Percentiles rank a stretch among this genome's conserved stretches.
Conservation (phyloP, 2,329 filamentous ascomycete species). For the Verticillium dahliae region DNA sequence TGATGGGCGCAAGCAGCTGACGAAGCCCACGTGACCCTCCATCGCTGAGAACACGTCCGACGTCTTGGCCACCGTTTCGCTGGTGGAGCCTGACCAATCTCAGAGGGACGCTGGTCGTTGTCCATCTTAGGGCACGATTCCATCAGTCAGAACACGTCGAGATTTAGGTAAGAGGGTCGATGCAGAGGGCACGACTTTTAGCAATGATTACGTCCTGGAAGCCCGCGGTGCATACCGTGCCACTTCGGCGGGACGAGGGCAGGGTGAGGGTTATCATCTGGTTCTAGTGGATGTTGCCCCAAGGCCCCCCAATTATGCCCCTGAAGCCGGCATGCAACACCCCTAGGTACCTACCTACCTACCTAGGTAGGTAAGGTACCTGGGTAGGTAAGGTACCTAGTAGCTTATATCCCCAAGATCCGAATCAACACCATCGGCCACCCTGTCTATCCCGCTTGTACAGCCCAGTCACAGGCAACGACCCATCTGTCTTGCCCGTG, state of each 20-base stretch:
- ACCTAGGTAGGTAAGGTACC: too few relatives aligned
- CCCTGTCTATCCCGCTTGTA: not conserved
- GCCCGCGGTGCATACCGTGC: not conserved
- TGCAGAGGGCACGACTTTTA: not conserved
- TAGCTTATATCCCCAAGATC: too few relatives aligned
- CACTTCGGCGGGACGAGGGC: too few relatives aligned
- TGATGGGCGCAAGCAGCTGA: not conserved
- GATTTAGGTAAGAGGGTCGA: not conserved
- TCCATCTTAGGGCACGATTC: not conserved
- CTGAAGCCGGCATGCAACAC: too few relatives aligned
- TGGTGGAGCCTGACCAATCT: constrained; percentile 1
- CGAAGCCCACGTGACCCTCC: not conserved
- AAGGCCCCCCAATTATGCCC: not conserved
- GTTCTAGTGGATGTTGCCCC: not conserved
- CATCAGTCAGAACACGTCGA: not conserved
- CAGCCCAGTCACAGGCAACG: constrained; percentile 30
- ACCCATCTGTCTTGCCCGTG: constrained; percentile 19
- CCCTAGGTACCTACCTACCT: not conserved
- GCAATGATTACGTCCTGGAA: not conserved
- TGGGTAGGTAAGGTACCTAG: not conserved
- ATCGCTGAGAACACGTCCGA: not conserved
- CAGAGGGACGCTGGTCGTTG: not conserved
- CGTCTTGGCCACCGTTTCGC: constrained; percentile 2
- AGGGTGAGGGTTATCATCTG: not conserved
- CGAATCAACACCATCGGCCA: not conserved